These are phyloP conservation scores for Solanum piurae DNA, from an alignment of 257 asterid species.

Conservation along the genomic window DNA sequence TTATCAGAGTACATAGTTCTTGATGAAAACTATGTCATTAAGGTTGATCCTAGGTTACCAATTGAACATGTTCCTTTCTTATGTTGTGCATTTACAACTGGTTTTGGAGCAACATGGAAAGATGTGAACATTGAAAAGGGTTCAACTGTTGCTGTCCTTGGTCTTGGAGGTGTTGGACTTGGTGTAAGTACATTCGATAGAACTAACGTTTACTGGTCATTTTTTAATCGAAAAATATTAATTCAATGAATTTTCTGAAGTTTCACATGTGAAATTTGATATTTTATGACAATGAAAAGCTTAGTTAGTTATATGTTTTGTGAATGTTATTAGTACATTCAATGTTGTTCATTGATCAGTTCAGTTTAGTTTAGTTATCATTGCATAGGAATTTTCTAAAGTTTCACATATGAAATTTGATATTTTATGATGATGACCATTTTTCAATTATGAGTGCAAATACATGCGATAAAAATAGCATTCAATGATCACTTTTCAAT, in stretches of 20 bases:
- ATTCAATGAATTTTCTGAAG: neutral
- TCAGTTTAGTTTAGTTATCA: too few relatives aligned
- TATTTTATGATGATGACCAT: neutral
- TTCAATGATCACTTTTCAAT: too few relatives aligned
- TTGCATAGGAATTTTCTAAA: too few relatives aligned
- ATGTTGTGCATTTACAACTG: constrained; percentile 77
- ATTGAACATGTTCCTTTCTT: constrained; percentile 58
- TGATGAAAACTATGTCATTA: constrained; percentile 43
- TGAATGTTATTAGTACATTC: too few relatives aligned
- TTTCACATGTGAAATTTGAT: neutral
- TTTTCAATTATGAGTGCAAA: too few relatives aligned
- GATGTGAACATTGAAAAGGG: constrained; percentile 41
- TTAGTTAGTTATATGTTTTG: too few relatives aligned
- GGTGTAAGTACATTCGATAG: constrained; percentile 30
- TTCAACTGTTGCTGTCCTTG: constrained; percentile 62
- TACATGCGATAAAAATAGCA: too few relatives aligned
- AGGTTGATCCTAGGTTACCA: constrained; percentile 49
- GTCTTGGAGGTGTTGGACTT: constrained; percentile 84
- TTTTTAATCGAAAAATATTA: too few relatives aligned
- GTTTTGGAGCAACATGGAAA: constrained; percentile 55
- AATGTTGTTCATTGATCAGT: neutral
- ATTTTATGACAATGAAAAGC: fast-evolving
- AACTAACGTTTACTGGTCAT: neutral
- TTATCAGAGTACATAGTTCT: constrained; percentile 68
- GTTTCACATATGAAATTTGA: neutral